phyloP scores from a whole-genome alignment of 208 protist species.

The Crithidia thermophila region DNA sequence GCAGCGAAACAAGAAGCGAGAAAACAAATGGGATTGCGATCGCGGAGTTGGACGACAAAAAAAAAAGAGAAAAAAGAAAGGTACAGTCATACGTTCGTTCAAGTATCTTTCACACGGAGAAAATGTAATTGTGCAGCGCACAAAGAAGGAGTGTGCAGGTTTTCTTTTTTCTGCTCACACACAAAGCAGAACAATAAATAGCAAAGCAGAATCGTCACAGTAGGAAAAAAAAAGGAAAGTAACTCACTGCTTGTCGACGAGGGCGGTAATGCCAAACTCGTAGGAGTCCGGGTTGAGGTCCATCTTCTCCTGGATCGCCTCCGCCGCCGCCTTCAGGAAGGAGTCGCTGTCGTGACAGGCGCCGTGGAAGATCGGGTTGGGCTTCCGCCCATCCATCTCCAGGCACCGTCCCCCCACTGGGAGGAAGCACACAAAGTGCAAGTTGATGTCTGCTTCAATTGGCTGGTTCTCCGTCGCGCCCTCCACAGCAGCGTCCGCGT shows the following conservation, averaged over 20 bases:
- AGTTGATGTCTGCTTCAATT: slow-evolving; percentile 75
- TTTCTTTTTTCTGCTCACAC: neutral
- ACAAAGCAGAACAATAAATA: no score
- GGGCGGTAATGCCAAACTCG: slow-evolving; percentile 83
- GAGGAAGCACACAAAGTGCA: slow-evolving; percentile 96
- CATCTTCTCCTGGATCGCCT: slow-evolving; percentile 82
- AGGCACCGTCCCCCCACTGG: slow-evolving; percentile 81
- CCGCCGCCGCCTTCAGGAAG: slow-evolving; percentile 73
- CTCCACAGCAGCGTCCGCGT: slow-evolving; percentile 58
- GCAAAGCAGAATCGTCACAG: neutral
- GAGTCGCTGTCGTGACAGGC: slow-evolving; percentile 47
- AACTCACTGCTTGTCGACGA: slow-evolving; percentile 29
- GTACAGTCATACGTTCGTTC: no score
- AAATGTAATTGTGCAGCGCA: neutral
- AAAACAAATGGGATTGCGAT: no score
- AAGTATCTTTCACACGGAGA: no score
- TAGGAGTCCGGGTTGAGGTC: slow-evolving; percentile 52
- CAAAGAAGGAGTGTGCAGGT: neutral
- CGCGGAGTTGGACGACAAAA: no score
- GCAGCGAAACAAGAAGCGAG: no score
- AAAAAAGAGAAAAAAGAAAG: no score
- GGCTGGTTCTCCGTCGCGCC: slow-evolving; percentile 69
- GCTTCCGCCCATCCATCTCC: slow-evolving; percentile 95
- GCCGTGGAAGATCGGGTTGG: slow-evolving; percentile 83
- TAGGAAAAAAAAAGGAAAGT: neutral